Evolutionary conservation across 2,329 filamentous ascomycete species (phyloP), one percentile per base, ranked within the genome.

Genomic region (Cryphonectria carpinicola): DNA sequence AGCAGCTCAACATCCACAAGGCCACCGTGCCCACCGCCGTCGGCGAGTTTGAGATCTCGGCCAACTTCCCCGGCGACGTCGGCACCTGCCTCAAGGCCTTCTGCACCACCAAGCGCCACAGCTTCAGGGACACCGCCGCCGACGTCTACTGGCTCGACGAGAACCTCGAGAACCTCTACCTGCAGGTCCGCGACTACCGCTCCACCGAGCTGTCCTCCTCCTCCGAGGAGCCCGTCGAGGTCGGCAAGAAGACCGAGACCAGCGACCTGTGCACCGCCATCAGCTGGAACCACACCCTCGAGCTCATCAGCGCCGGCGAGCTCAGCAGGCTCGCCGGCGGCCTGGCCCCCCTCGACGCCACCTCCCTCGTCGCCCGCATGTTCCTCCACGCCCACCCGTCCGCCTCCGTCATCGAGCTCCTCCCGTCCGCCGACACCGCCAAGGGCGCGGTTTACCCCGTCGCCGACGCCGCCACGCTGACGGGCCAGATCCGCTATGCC

Each of bases 31-130:
- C 70, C 25, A 71, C 70, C 8, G 64, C 64, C 14, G 60, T 71
- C 17, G 70, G 70, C 37, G 70, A 69, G 63, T 66, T 71, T 28
- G 70, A 71, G 63, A 71, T 71, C 25, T 71, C 70, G 4, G 62
- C 67, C 11, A 67, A 71, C 46, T 68, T 68, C 35, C 70, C 66
- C 37, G 66, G 64, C 17, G 70, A 71, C 4, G 66, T 71, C 14
- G 70, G 70, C 35, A 68, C 64, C 54, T 67, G 67, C 41, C 66
- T 71, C 46, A 67, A 65, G 28, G 58, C 70, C 5, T 71, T n/a
- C 32, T 71, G 70, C 66, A 65, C 67, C 25, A 68, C 70, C 56
- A 71, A 68, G 62, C 67, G 64, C 37, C 70, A 68, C 63, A 62
- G 64, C 13, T 71, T 71, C 56, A 61, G 67, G 17, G 70, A 67